phyloP scores from a whole-genome alignment of 192 early-diverging fungal species.

The Mortierella alpina region DNA sequence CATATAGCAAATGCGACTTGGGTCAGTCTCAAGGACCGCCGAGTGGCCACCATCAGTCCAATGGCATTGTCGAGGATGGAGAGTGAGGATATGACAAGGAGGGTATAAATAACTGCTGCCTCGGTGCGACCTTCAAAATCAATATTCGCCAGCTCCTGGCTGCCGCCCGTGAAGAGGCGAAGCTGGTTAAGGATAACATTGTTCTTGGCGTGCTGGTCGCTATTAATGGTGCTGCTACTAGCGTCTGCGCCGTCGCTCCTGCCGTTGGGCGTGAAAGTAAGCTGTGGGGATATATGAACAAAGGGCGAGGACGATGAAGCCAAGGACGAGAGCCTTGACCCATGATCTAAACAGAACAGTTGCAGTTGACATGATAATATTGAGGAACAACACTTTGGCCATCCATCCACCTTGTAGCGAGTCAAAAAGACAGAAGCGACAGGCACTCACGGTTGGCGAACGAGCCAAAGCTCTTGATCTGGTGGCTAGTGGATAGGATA shows the following conservation, averaged over 20 bases:
- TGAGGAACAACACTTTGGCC: background rate
- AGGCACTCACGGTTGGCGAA: background rate
- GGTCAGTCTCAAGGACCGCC: constrained; percentile 24
- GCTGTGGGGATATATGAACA: background rate
- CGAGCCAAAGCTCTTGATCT: constrained; percentile 21
- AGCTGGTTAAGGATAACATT: constrained; percentile 9
- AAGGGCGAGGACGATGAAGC: background rate
- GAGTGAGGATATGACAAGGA: constrained; percentile 27
- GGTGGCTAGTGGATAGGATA: constrained; percentile 1
- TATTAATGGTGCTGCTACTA: background rate
- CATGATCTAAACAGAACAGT: too few relatives aligned
- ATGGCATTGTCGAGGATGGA: constrained; percentile 42
- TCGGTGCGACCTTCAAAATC: constrained; percentile 31
- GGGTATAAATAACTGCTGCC: constrained; percentile 22
- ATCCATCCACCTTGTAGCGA: too few relatives aligned
- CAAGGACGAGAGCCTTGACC: too few relatives aligned
- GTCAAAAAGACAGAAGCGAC: background rate
- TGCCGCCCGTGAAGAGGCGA: background rate
- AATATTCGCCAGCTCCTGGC: background rate
- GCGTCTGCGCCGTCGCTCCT: background rate
- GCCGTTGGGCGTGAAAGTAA: background rate
- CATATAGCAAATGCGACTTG: constrained; percentile 46
- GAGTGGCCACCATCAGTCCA: constrained; percentile 41
- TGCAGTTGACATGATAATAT: background rate
- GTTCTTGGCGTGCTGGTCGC: background rate